Evolutionary conservation across 257 asterid genomes (phyloP).

Genomic region (Scutellaria baicalensis): DNA sequence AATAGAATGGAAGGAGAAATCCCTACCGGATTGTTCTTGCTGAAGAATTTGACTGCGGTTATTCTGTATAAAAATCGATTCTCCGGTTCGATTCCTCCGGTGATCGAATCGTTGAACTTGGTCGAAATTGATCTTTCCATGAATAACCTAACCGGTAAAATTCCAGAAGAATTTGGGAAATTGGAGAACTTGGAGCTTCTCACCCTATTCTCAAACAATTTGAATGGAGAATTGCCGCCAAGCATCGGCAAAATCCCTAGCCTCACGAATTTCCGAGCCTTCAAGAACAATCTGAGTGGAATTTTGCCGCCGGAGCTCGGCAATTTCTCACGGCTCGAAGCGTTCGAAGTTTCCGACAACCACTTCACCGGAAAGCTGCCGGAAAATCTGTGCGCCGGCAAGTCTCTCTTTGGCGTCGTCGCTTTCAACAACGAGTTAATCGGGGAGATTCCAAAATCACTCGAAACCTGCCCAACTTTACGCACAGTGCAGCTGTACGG

Average conservation of each 20-base stretch:
- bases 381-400: conserved; percentile 57
- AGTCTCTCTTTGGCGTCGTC: conserved; percentile 42
- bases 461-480: conserved; percentile 42
- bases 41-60: conserved; percentile 49
- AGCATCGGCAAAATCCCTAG: conserved; percentile 47
- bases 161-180: conserved; percentile 67
- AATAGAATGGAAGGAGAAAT: conserved; percentile 34
- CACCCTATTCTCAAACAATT: conserved; percentile 34
- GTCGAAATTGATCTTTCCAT: conserved; percentile 46
- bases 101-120: conserved; percentile 36
- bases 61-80: conserved; percentile 42
- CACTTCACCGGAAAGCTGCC: conserved; percentile 65
- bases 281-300: conserved; percentile 54
- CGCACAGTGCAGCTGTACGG: conserved; percentile 49
- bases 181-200: conserved; percentile 39
- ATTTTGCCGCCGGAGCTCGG: conserved; percentile 65
- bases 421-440: conserved; percentile 55
- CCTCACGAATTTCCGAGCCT: conserved; percentile 39
- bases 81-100: conserved; percentile 56
- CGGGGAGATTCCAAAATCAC: conserved; percentile 69
- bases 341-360: conserved; percentile 60
- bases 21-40: conserved; percentile 36
- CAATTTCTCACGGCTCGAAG: conserved; percentile 48
- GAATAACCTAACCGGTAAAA: conserved; percentile 53
- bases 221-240: conserved; percentile 55